Percentiles rank a stretch among this genome's conserved stretches.
Conservation (phyloP, 2,329 filamentous ascomycete genomes). For the Trichoderma breve region DNA sequence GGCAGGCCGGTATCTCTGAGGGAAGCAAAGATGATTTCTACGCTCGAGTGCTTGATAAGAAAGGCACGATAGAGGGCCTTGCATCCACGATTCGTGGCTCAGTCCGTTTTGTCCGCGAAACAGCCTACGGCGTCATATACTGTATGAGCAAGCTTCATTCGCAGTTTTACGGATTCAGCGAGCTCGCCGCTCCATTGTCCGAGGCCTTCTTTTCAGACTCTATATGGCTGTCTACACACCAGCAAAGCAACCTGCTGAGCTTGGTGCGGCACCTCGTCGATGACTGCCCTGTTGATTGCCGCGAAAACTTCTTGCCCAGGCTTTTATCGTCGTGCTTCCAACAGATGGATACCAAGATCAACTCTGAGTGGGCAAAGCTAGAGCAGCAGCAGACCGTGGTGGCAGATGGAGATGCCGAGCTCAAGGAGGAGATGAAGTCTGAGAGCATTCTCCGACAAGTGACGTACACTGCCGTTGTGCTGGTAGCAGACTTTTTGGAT, state of each 20-base stretch:
- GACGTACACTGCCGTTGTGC: constrained; percentile 86
- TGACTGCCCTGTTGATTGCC: constrained; percentile 78
- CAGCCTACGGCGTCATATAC: constrained; percentile 90
- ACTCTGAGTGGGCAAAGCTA: constrained; percentile 79
- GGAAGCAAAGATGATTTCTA: constrained; percentile 98
- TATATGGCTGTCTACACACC: constrained; percentile 81
- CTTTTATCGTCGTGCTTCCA: constrained; percentile 78
- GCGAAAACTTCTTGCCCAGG: constrained; percentile 78
- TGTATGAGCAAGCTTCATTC: constrained; percentile 85
- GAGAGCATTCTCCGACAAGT: constrained; percentile 93
- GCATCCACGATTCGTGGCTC: constrained; percentile 90
- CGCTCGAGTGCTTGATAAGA: constrained; percentile 83
- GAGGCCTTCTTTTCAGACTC: constrained; percentile 82
- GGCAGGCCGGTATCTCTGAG: constrained; percentile 95
- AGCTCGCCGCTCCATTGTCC: constrained; percentile 79
- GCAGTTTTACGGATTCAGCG: constrained; percentile 86
- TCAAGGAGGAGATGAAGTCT: constrained; percentile 96
- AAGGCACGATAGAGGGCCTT: constrained; percentile 85
- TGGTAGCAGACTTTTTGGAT: constrained; percentile 87
- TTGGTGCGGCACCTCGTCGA: constrained; percentile 86
- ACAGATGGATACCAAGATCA: constrained; percentile 85
- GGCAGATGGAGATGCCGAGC: constrained; percentile 67
- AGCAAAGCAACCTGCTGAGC: constrained; percentile 89
- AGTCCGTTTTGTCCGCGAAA: constrained; percentile 85
- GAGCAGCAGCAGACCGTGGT: constrained; percentile 60